Percentiles rank a stretch among this genome's conserved stretches.
phyloP scores from a whole-genome alignment of 371 early-diverging fungal genomes.

The Saksenaea oblongispora region DNA sequence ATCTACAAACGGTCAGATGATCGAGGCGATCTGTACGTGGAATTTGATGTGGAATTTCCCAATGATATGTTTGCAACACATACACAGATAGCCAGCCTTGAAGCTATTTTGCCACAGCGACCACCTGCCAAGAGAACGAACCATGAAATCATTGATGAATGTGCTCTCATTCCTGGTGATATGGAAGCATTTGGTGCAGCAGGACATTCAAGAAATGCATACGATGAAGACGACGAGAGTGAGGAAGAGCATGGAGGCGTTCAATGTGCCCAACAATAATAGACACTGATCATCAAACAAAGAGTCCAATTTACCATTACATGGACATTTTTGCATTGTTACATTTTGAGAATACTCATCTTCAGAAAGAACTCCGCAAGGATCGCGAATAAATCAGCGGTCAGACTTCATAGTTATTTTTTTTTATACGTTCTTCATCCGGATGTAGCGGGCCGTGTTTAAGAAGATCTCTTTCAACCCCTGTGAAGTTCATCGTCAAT shows the following conservation, averaged over 20 bases:
- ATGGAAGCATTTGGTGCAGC: constrained; percentile 41
- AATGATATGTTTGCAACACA: constrained; percentile 68
- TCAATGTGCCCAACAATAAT: constrained; percentile 87
- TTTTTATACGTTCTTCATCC: no score
- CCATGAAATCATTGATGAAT: constrained; percentile 51
- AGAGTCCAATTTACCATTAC: no score
- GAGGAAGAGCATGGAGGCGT: constrained; percentile 64
- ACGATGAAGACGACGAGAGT: constrained; percentile 73
- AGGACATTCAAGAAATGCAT: constrained; percentile 34
- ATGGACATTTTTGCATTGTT: no score
- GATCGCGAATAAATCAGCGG: no score
- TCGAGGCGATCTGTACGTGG: constrained; percentile 89
- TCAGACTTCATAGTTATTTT: no score
- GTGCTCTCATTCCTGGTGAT: constrained; percentile 34
- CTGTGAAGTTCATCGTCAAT: no score
- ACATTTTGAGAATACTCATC: no score
- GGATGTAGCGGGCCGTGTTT: no score
- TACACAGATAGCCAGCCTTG: constrained; percentile 48
- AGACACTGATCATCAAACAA: background rate
- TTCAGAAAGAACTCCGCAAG: no score
- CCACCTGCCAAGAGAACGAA: constrained; percentile 29
- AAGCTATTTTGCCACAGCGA: constrained; percentile 54
- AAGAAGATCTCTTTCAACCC: no score
- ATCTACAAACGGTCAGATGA: constrained; percentile 83
- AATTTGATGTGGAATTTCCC: constrained; percentile 96